Percentiles rank a stretch among this genome's conserved stretches.
These are phyloP conservation scores for Xeromyces bisporus DNA, from an alignment of 495 filamentous ascomycete species.

Conservation along the genomic window DNA sequence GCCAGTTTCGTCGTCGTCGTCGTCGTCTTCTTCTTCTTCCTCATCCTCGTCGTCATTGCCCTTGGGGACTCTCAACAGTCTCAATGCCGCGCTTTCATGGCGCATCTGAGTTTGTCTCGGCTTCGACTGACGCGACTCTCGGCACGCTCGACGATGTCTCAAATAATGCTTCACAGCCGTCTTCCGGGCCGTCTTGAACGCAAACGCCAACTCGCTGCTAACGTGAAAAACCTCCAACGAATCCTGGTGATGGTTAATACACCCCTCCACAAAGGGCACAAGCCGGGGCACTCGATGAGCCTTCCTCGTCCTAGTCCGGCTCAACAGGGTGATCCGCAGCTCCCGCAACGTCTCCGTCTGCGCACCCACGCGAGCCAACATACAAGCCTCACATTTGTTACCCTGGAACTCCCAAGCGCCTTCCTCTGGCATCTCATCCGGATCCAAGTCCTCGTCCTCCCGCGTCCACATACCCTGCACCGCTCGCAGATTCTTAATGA, in stretches of 20 bases:
- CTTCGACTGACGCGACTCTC: not conserved
- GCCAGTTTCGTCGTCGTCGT: no score
- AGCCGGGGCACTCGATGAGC: conserved; percentile 10
- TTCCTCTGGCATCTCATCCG: not conserved
- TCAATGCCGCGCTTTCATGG: not conserved
- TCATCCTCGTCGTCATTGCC: not conserved
- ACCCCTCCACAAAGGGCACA: conserved; percentile 13
- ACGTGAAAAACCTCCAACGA: conserved; percentile 3
- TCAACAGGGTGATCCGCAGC: conserved; percentile 15
- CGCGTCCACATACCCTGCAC: conserved; percentile 18
- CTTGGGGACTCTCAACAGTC: not conserved
- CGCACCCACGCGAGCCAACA: conserved; percentile 18
- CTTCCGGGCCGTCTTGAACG: conserved; percentile 13
- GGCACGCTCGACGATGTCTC: not conserved
- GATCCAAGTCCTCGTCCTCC: conserved; percentile 2
- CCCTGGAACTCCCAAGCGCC: conserved; percentile 8
- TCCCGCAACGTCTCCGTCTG: conserved; percentile 9
- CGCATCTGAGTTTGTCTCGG: no score
- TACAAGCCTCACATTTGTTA: conserved; percentile 24
- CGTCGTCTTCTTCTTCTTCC: no score
- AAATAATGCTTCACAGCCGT: conserved; percentile 3
- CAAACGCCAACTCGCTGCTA: conserved; percentile 6
- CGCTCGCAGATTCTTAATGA: conserved; percentile 8
- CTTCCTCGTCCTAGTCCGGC: conserved; percentile 13
- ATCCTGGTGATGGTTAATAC: conserved; percentile 5